Evolutionary conservation across 352 stramenopile species (phyloP).

Genomic region (Pythium grandisporangium): DNA sequence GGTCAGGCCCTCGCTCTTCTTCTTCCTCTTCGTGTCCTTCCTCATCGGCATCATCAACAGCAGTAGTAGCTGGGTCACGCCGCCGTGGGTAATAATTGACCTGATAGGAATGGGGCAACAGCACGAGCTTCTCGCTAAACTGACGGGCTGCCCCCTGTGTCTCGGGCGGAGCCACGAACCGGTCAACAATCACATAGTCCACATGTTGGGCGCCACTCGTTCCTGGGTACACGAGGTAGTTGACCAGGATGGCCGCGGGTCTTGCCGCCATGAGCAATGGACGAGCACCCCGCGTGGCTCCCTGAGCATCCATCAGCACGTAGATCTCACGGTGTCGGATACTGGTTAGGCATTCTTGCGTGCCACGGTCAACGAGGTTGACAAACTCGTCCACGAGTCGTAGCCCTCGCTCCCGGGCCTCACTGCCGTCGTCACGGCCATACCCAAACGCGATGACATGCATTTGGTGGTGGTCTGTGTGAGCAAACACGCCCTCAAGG

Average conservation of each 20-base stretch:
- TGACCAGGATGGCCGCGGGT: slow-evolving; percentile 60
- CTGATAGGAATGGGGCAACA: slow-evolving; percentile 72
- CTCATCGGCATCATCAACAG: background rate
- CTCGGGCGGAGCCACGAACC: slow-evolving; percentile 31
- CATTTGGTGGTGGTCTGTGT: slow-evolving; percentile 13
- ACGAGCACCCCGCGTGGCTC: slow-evolving; percentile 47
- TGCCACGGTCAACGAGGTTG: slow-evolving; percentile 28
- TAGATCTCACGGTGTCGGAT: slow-evolving; percentile 31
- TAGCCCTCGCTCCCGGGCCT: slow-evolving; percentile 20
- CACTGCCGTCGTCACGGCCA: slow-evolving; percentile 51
- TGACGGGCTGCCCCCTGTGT: slow-evolving; percentile 20
- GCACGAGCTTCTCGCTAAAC: slow-evolving; percentile 67
- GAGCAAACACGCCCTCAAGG: slow-evolving; percentile 62
- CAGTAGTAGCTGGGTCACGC: background rate
- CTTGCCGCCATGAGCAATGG: slow-evolving; percentile 36
- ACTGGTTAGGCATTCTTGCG: slow-evolving; percentile 20
- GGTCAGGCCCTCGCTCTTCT: too few relatives aligned
- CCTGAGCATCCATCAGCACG: slow-evolving; percentile 79
- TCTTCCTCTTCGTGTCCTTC: too few relatives aligned
- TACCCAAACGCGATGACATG: slow-evolving; percentile 44
- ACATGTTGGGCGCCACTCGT: slow-evolving; percentile 66
- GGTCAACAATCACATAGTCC: slow-evolving; percentile 70
- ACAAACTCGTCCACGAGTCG: slow-evolving; percentile 40
- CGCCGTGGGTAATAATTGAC: slow-evolving; percentile 82
- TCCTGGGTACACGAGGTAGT: slow-evolving; percentile 79